Evolutionary conservation across 306 rosid genomes (phyloP).

Genomic region (Prunus armeniaca): DNA sequence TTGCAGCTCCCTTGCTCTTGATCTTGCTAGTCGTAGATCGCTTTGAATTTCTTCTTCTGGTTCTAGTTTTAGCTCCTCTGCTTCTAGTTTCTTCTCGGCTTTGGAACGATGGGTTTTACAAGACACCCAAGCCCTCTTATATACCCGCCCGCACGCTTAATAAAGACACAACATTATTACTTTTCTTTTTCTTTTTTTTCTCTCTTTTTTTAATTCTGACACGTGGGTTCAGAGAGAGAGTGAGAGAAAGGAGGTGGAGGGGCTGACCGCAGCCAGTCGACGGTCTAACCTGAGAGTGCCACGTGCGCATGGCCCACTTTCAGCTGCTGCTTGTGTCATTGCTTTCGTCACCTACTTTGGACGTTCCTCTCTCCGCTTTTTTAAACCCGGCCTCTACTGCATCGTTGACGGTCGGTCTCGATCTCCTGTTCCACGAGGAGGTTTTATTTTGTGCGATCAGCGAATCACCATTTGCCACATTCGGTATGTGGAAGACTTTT

Average conservation of each 20-base stretch:
- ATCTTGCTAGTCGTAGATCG: not conserved
- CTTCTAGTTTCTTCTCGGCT: not conserved
- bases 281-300: not conserved
- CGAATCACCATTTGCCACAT: not conserved
- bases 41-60: not conserved
- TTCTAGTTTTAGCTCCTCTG: too few species aligned
- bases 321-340: conserved; percentile 43
- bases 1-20: not conserved
- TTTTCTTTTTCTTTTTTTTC: too few species aligned
- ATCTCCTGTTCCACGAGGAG: not conserved
- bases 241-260: not conserved
- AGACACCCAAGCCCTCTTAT: conserved; percentile 16
- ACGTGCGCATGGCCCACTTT: conserved; percentile 20
- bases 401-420: conserved; percentile 36
- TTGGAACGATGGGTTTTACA: not conserved
- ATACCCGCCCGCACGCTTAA: not conserved
- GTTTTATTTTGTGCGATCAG: too few species aligned
- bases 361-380: not conserved
- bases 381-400: conserved; percentile 8
- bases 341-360: conserved; percentile 52
- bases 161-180: not conserved
- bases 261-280: conserved; percentile 20
- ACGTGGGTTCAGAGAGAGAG: conserved; percentile 30
- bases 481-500: not conserved
- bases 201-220: not conserved